A percentile compares a stretch with the other conserved stretches of the same genome.
Evolutionary conservation across 345 rosid genomes (phyloP).

Genomic region (Populus euphratica): DNA sequence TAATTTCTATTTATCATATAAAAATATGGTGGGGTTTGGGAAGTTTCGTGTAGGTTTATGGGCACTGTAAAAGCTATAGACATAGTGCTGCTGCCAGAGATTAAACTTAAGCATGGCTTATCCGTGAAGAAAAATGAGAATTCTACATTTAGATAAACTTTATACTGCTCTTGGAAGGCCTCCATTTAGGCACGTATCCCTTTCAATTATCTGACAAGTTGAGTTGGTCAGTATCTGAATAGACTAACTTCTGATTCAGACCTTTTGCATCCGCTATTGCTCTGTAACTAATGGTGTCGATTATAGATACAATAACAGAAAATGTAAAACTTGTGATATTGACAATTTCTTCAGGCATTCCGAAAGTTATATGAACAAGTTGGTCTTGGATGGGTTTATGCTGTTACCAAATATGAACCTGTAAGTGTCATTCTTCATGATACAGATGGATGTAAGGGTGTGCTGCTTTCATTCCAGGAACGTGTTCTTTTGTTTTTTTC

Average conservation of each 20-base stretch:
- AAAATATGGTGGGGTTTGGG: too few relatives aligned
- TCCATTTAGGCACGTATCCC: not conserved
- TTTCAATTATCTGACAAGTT: not conserved
- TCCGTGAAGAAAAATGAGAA: too few relatives aligned
- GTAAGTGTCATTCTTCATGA: slow-evolving; percentile 36
- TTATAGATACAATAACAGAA: not conserved
- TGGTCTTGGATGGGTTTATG: slow-evolving; percentile 91
- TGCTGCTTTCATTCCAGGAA: not conserved
- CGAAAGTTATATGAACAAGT: slow-evolving; percentile 73
- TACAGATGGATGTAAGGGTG: not conserved
- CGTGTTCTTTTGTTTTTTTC: not conserved
- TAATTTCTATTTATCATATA: too few relatives aligned
- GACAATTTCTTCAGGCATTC: slow-evolving; percentile 64
- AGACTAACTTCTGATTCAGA: not conserved
- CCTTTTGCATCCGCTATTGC: not conserved
- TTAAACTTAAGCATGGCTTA: too few relatives aligned
- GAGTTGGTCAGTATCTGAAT: not conserved
- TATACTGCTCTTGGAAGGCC: too few relatives aligned
- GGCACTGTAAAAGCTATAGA: too few relatives aligned
- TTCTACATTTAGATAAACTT: too few relatives aligned
- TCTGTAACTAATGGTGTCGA: not conserved
- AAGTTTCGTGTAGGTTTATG: too few relatives aligned
- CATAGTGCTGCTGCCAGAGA: too few relatives aligned
- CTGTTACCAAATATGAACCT: slow-evolving; percentile 78
- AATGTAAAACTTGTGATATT: not conserved